Evolutionary conservation across 2,329 filamentous ascomycete species (phyloP).

Genomic region (Fusarium anguioides): DNA sequence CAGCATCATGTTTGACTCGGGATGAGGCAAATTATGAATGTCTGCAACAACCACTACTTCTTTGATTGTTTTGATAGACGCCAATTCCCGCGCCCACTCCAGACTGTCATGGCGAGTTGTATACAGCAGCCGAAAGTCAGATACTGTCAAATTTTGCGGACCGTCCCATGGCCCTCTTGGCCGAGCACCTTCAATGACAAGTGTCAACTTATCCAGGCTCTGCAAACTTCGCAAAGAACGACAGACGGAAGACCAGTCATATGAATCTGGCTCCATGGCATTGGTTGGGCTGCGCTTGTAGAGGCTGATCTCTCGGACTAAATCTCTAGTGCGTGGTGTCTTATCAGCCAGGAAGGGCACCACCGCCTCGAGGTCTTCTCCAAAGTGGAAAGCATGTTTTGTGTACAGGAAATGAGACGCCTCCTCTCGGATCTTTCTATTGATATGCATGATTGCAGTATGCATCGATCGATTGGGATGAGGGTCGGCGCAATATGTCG

Average conservation of each 20-base stretch:
- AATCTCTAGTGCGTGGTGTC: conserved; percentile 58
- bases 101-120: conserved; percentile 61
- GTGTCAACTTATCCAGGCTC: conserved; percentile 56
- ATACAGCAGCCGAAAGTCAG: conserved; percentile 60
- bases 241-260: conserved; percentile 67
- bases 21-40: conserved; percentile 64
- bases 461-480: conserved; percentile 50
- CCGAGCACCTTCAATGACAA: conserved; percentile 68
- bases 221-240: conserved; percentile 56
- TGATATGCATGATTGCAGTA: conserved; percentile 59
- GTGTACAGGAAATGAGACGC: conserved; percentile 67
- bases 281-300: conserved; percentile 66
- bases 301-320: conserved; percentile 62
- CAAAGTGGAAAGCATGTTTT: conserved; percentile 68
- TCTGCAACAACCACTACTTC: conserved; percentile 64
- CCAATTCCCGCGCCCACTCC: conserved; percentile 68
- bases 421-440: conserved; percentile 63
- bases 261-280: conserved; percentile 49
- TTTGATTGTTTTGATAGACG: conserved; percentile 60
- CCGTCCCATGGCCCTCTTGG: conserved; percentile 61
- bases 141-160: conserved; percentile 56
- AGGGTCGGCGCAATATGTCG: conserved; percentile 60
- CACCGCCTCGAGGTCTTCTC: conserved; percentile 68
- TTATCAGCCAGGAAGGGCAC: conserved; percentile 69
- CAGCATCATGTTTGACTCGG: conserved; percentile 64